phyloP scores from a whole-genome alignment of 2,329 filamentous ascomycete species.

The Fusarium sp. region DNA sequence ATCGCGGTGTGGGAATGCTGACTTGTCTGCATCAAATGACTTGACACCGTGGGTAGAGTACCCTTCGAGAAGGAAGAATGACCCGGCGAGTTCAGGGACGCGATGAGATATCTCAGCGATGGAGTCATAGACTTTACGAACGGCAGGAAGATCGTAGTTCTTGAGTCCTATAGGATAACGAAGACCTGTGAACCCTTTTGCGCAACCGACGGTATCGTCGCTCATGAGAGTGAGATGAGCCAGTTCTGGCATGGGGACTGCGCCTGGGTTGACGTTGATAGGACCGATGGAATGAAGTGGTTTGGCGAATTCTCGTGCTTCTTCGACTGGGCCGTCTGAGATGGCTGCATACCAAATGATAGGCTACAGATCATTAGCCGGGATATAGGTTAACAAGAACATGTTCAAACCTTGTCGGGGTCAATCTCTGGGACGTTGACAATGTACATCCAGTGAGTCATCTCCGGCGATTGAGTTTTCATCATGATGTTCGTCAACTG shows the following conservation, averaged over 20 bases:
- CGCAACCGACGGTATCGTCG: conserved; percentile 53
- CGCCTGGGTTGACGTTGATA: conserved; percentile 45
- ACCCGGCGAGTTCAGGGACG: conserved; percentile 30
- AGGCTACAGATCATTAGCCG: conserved; percentile 43
- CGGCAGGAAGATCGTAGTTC: conserved; percentile 50
- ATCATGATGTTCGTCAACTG: conserved; percentile 32
- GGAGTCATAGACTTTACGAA: conserved; percentile 47
- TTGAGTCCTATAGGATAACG: conserved; percentile 59
- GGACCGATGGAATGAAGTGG: conserved; percentile 58
- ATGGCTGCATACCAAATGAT: conserved; percentile 57
- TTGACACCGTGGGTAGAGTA: conserved; percentile 53
- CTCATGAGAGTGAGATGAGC: conserved; percentile 56
- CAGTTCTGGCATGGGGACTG: conserved; percentile 58
- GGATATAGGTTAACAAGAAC: accelerated
- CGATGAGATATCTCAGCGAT: conserved; percentile 46
- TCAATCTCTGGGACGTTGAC: conserved; percentile 36
- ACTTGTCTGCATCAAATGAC: neutral
- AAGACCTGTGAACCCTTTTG: conserved; percentile 56
- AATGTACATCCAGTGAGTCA: conserved; percentile 37
- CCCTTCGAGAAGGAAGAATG: conserved; percentile 66
- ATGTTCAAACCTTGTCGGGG: neutral
- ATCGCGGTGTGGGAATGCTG: conserved; percentile 31
- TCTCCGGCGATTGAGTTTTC: conserved; percentile 28
- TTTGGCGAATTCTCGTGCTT: conserved; percentile 54
- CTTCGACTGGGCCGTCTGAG: conserved; percentile 53